phyloP scores from a whole-genome alignment of 1,284 basidiomycete genomes.

The Puccinia novopanici region DNA sequence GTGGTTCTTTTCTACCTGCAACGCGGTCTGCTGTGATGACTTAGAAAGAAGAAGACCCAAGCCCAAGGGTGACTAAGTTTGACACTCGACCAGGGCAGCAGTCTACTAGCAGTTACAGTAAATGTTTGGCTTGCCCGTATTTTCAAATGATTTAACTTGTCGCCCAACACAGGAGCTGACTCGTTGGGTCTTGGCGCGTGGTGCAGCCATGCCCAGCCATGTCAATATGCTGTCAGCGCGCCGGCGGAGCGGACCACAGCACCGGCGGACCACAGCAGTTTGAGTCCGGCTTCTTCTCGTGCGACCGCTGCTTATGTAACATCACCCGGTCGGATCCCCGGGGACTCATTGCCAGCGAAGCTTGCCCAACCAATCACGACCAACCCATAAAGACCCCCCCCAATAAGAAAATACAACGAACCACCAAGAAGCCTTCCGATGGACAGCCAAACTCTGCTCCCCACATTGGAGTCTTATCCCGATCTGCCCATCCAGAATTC shows the following conservation, averaged over 20 bases:
- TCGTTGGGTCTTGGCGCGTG: no score
- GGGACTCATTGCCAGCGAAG: not conserved
- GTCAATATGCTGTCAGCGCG: no score
- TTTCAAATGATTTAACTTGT: no score
- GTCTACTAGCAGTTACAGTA: no score
- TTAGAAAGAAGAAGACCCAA: no score
- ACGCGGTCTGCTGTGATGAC: not conserved
- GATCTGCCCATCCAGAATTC: not conserved
- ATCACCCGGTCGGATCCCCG: not conserved
- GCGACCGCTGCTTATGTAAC: not conserved
- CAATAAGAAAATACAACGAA: not conserved
- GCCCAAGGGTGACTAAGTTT: not conserved
- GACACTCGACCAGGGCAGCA: no score
- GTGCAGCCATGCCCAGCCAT: no score
- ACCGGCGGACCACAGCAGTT: not conserved
- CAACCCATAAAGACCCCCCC: not conserved
- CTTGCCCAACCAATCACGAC: slow-evolving; percentile 1
- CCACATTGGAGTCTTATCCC: not conserved
- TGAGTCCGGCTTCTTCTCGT: no score
- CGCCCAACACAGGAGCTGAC: no score
- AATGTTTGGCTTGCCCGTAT: no score
- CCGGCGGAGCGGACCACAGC: no score
- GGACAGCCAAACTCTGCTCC: not conserved
- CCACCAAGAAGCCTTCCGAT: not conserved
- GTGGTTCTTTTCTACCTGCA: not conserved